Evolutionary conservation across 306 rosid species (phyloP).

Genomic region (Trichosanthes truncata): DNA sequence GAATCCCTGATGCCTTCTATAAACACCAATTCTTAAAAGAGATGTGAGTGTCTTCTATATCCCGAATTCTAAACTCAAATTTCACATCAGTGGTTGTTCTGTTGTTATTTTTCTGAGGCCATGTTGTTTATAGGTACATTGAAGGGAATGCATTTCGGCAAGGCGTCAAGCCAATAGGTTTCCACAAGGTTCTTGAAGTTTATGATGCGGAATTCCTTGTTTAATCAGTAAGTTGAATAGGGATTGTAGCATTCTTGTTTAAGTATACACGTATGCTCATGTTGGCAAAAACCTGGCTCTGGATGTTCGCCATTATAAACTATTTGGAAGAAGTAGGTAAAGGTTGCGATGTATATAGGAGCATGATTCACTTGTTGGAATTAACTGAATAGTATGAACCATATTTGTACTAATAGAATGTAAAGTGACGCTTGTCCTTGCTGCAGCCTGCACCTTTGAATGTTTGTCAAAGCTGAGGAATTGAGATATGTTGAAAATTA

Average conservation of each 20-base stretch:
- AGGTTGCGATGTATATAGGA: background rate
- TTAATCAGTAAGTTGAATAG: constrained; percentile 18
- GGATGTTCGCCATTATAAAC: background rate
- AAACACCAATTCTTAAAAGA: constrained; percentile 92
- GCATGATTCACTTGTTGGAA: background rate
- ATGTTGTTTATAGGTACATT: constrained; percentile 7
- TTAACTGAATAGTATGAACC: background rate
- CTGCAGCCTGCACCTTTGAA: background rate
- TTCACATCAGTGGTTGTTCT: background rate
- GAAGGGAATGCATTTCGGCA: constrained; percentile 80
- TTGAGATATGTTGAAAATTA: too few species aligned
- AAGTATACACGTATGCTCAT: background rate
- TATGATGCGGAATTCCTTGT: constrained; percentile 77
- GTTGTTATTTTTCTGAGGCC: background rate
- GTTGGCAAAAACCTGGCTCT: background rate
- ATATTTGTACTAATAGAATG: background rate
- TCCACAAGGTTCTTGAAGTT: constrained; percentile 85
- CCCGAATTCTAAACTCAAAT: background rate
- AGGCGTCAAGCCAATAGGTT: constrained; percentile 72
- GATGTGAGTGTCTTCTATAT: constrained; percentile 50
- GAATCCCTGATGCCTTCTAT: constrained; percentile 81
- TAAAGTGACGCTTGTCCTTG: background rate
- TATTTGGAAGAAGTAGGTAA: background rate
- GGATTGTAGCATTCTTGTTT: background rate
- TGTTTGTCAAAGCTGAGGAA: background rate